These are phyloP conservation scores for Aspergillus fumigatus DNA, from an alignment of 2,329 filamentous ascomycete species.

Conservation along the genomic window DNA sequence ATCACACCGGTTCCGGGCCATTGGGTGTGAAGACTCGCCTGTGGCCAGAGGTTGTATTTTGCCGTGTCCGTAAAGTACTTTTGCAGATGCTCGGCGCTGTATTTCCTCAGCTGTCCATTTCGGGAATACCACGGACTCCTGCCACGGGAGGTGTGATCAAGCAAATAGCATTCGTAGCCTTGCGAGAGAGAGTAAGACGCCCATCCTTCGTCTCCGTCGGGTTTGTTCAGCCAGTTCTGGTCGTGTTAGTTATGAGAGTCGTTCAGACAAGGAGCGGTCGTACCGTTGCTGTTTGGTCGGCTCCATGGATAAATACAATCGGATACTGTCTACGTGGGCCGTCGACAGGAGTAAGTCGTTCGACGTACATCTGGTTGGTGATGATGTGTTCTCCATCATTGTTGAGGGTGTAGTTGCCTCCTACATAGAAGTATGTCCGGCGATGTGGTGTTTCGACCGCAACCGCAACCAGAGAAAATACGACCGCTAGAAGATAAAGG, in stretches of 20 bases:
- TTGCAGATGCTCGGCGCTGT: constrained; percentile 23
- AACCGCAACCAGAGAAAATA: neutral
- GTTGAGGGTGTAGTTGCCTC: constrained; percentile 21
- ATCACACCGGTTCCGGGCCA: constrained; percentile 35
- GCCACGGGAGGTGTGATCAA: constrained; percentile 38
- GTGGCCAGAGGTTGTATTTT: constrained; percentile 28
- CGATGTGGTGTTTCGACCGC: neutral
- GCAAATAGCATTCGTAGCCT: constrained; percentile 46
- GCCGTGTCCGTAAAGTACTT: constrained; percentile 31
- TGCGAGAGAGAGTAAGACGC: constrained; percentile 43
- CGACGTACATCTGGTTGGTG: constrained; percentile 33
- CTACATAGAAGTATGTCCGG: constrained; percentile 27
- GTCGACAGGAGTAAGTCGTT: constrained; percentile 24
- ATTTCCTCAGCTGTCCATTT: constrained; percentile 14
- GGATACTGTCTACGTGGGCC: constrained; percentile 21
- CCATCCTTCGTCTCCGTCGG: constrained; percentile 46
- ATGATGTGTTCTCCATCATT: constrained; percentile 16
- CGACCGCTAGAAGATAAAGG: neutral
- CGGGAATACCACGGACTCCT: constrained; percentile 23
- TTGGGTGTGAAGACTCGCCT: constrained; percentile 36
- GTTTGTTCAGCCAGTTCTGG: constrained; percentile 45
- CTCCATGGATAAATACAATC: constrained; percentile 30
- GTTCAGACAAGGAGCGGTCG: neutral
- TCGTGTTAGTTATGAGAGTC: neutral
- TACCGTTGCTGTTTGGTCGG: constrained; percentile 31